Evolutionary conservation across 2,329 filamentous ascomycete genomes (phyloP), one percentile per base, ranked within the genome.

Genomic region (Karstenula rhodostoma): DNA sequence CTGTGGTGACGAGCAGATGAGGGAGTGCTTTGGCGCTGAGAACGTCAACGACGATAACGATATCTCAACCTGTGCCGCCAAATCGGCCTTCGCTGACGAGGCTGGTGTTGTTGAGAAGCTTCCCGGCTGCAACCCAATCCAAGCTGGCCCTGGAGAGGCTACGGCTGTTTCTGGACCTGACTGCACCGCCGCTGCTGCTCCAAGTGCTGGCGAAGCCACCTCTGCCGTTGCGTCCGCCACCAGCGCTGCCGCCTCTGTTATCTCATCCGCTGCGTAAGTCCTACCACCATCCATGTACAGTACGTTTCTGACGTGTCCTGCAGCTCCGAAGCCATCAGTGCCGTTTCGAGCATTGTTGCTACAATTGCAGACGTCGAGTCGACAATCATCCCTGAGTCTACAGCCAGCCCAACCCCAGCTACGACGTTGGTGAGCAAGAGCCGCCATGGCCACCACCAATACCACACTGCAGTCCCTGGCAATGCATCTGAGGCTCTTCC

Each of bases 121-220:
- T 8, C 76, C 76, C 37, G 76, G 76, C 23, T 78, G 76, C 70
- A 78, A 78, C 58, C 74, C 76, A n/a, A 57, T 78, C 29, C 76
- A 78, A 61, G 62, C 67, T 51, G 76, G 76, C 2, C 76, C 76
- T 44, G 72, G 67, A 23, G 61, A 60, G 29, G 76, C 76, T 17
- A 76, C 70, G 8, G 25, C 35, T 8, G 71, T 57, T 27, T 63
- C 70, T 57, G 75, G 74, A 9, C 62, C 67, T 19, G 70, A 66
- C 17, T 77, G 74, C 58, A 63, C 57, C 42, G 69, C 68, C 42
- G 57, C 64, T 44, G 57, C 67, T 47, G 43, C 64, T 55, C 42
- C 59, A 25, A 47, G 58, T n/a, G 54, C 63, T 25, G 61, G 29
- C 27, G 43, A 43, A 6, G 56, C 64, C n/a, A 50, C 59, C 35